Conservation (phyloP, 495 filamentous ascomycete species). For the Trichoderma reesei region DNA sequence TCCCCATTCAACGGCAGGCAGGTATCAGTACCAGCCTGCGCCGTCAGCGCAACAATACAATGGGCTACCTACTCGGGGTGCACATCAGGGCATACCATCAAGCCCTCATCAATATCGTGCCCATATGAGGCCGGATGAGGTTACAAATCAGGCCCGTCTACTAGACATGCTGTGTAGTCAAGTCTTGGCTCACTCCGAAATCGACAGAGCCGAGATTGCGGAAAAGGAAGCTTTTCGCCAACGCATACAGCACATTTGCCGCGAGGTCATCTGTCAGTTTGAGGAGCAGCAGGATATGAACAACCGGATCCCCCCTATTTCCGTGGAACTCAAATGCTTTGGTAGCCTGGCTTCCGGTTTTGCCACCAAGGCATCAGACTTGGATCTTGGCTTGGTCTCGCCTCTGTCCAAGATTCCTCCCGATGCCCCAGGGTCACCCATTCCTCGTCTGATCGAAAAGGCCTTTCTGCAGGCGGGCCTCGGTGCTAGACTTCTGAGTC, state of each 20-base stretch:
- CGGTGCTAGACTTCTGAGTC: conserved; percentile 58
- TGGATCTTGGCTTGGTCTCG: conserved; percentile 63
- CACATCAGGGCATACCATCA: background rate
- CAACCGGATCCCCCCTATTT: conserved; percentile 32
- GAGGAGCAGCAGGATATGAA: conserved; percentile 30
- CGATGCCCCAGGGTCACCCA: conserved; percentile 40
- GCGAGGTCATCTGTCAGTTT: conserved; percentile 39
- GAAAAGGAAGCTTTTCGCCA: conserved; percentile 55
- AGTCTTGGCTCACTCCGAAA: conserved; percentile 35
- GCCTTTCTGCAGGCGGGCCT: conserved; percentile 57
- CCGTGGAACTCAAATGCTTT: conserved; percentile 55
- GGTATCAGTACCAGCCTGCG: conserved; percentile 7
- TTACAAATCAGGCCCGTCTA: conserved; percentile 32
- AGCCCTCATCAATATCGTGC: background rate
- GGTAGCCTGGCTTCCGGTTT: conserved; percentile 67
- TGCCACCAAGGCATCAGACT: conserved; percentile 61
- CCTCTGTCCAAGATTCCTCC: conserved; percentile 39
- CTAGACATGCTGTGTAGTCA: conserved; percentile 36
- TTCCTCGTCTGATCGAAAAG: conserved; percentile 57
- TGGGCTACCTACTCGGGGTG: background rate
- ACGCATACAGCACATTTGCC: conserved; percentile 46
- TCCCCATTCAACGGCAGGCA: background rate
- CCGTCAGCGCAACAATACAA: background rate
- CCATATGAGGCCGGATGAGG: conserved; percentile 23
- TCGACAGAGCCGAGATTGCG: conserved; percentile 40